phyloP scores from a whole-genome alignment of 1,139 yeast species.

The Diutina scorzettiae region DNA sequence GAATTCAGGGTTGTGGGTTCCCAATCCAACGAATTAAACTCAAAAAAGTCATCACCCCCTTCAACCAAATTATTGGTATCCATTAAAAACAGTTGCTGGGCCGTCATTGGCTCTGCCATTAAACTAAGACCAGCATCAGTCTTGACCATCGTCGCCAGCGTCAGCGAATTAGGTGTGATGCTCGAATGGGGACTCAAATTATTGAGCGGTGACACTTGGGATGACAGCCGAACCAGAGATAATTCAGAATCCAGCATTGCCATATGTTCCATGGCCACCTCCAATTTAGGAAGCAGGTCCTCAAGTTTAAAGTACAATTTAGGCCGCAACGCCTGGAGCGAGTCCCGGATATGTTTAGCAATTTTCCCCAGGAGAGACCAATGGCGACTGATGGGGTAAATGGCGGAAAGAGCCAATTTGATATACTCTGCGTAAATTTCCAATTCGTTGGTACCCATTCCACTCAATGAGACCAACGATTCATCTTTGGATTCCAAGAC shows the following conservation, averaged over 20 bases:
- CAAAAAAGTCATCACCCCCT: neutral
- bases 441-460: conserved; percentile 16
- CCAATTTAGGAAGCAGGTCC: conserved; percentile 1
- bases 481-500: conserved; percentile 10
- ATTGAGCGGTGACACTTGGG: neutral
- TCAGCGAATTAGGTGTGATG: neutral
- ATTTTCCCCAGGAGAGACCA: conserved; percentile 38
- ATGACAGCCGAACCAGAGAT: neutral
- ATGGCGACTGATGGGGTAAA: conserved; percentile 33
- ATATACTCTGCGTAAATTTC: conserved; percentile 34
- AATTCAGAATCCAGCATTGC: neutral
- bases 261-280: neutral
- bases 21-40: conserved; percentile 3
- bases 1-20: neutral
- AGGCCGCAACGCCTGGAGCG: conserved; percentile 19
- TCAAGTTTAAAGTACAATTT: conserved; percentile 13
- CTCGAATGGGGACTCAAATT: conserved; percentile 4
- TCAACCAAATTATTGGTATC: neutral
- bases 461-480: conserved; percentile 7
- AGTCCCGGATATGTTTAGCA: conserved; percentile 32
- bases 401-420: conserved; percentile 33
- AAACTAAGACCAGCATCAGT: neutral
- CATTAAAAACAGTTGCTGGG: neutral
- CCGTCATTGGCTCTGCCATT: neutral
- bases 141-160: neutral